Conservation (phyloP, 2,329 filamentous ascomycete genomes). For the Coniosporium tulheliwenetii region DNA sequence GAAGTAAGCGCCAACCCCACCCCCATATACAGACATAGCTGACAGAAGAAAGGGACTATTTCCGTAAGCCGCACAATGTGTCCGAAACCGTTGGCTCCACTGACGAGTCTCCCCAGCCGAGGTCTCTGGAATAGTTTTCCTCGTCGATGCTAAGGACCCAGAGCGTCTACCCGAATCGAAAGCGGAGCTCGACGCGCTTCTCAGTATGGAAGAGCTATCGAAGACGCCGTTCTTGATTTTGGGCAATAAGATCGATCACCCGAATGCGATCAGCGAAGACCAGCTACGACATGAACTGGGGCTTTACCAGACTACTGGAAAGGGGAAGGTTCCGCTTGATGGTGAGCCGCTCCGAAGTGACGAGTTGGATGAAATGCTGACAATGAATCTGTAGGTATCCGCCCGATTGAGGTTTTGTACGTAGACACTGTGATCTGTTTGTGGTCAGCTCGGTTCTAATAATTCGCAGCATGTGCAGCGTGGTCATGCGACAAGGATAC, state of each 20-base stretch:
- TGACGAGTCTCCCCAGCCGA: conserved; percentile 6
- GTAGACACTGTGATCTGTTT: conserved; percentile 5
- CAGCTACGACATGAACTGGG: conserved; percentile 85
- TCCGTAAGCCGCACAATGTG: no score
- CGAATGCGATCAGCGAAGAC: conserved; percentile 87
- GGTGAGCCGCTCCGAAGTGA: no score
- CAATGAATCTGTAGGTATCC: conserved; percentile 42
- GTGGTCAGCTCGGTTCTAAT: background rate
- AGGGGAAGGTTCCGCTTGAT: conserved; percentile 84
- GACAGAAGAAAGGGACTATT: conserved; percentile 41
- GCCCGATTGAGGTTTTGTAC: conserved; percentile 79
- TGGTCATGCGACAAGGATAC: conserved; percentile 92
- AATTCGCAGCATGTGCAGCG: conserved; percentile 62
- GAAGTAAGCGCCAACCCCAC: conserved; percentile 44
- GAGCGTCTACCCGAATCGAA: conserved; percentile 91
- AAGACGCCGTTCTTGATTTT: conserved; percentile 95
- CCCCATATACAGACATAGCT: conserved; percentile 42
- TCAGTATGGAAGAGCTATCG: conserved; percentile 90
- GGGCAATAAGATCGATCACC: conserved; percentile 99
- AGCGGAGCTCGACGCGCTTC: conserved; percentile 83
- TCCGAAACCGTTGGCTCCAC: no score
- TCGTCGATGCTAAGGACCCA: conserved; percentile 93
- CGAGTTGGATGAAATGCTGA: no score
- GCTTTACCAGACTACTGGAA: conserved; percentile 89
- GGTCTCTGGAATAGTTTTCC: conserved; percentile 71